Percentiles rank a stretch among this genome's conserved stretches.
Evolutionary conservation across 768 basidiomycete genomes (phyloP).

Genomic region (Boletus rubescentipes): DNA sequence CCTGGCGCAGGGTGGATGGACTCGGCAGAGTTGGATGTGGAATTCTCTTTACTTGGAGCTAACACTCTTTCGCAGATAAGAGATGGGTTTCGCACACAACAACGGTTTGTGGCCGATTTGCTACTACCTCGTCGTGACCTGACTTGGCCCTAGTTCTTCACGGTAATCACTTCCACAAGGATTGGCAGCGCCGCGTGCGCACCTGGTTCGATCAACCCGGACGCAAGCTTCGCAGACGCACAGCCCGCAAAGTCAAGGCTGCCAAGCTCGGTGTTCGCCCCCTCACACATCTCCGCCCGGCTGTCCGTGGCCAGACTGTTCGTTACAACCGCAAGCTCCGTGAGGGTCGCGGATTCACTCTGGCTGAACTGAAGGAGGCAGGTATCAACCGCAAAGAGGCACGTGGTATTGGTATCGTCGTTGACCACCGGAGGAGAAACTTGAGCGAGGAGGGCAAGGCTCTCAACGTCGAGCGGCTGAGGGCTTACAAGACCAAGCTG

Average conservation of each 20-base stretch:
- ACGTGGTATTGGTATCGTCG: constrained; percentile 87
- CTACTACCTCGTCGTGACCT: constrained; percentile 30
- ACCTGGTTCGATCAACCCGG: constrained; percentile 99
- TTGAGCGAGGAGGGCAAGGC: constrained; percentile 95
- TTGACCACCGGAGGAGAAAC: constrained; percentile 97
- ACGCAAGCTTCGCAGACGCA: constrained; percentile 93
- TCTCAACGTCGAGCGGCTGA: constrained; percentile 90
- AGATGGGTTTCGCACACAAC: constrained; percentile 38
- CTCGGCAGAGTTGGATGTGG: constrained; percentile 18
- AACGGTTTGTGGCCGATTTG: constrained; percentile 26
- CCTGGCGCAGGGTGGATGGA: constrained; percentile 24
- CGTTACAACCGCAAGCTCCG: constrained; percentile 98
- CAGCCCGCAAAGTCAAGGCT: constrained; percentile 89
- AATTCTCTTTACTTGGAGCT: constrained; percentile 5
- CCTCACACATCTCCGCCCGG: constrained; percentile 88
- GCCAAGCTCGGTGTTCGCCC: constrained; percentile 90
- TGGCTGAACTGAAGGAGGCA: constrained; percentile 92
- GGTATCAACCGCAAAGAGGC: constrained; percentile 95
- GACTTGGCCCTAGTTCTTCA: constrained; percentile 64
- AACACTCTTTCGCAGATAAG: constrained; percentile 27
- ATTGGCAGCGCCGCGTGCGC: constrained; percentile 95
- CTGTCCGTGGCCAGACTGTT: constrained; percentile 93
- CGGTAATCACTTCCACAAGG: constrained; percentile 96
- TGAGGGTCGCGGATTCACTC: constrained; percentile 95
- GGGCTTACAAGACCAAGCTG: constrained; percentile 88